A percentile compares a stretch with the other conserved stretches of the same genome.
Conservation (phyloP, 257 asterid genomes). For the Capsicum rhomboideum region DNA sequence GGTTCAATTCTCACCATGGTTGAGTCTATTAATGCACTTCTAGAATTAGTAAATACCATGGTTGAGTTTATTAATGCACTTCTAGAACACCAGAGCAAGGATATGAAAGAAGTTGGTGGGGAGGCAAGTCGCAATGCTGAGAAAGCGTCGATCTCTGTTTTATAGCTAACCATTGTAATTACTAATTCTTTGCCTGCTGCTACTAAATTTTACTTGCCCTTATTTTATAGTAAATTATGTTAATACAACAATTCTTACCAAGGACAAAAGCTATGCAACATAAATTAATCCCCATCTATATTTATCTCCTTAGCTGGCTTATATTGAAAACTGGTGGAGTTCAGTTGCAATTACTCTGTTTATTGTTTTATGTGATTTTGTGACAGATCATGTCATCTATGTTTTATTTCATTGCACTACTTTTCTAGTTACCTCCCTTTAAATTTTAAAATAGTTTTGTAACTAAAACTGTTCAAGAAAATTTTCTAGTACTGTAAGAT, state of each 20-base stretch:
- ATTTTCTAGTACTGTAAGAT: neutral
- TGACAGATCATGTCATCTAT: neutral
- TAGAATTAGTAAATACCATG: no score
- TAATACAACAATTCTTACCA: neutral
- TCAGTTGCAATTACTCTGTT: neutral
- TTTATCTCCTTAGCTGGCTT: neutral
- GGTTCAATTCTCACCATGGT: neutral
- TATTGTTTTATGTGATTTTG: neutral
- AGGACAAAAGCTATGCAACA: neutral
- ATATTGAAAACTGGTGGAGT: neutral
- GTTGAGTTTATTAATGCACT: conserved; percentile 82
- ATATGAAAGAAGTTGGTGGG: conserved; percentile 70
- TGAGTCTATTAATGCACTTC: no score
- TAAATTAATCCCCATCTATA: neutral
- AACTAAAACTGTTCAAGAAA: neutral
- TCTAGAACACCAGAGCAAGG: conserved; percentile 84
- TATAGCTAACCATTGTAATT: conserved; percentile 87
- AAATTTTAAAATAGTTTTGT: neutral
- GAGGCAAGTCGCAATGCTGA: conserved; percentile 80
- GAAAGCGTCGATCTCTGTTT: conserved; percentile 79
- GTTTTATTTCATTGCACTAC: neutral
- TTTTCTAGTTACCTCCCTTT: neutral
- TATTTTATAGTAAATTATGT: neutral
- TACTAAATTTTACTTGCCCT: neutral
- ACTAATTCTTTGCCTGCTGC: neutral